Evolutionary conservation across 208 protist genomes (phyloP).

Genomic region (Vickermania ingenoplastis): DNA sequence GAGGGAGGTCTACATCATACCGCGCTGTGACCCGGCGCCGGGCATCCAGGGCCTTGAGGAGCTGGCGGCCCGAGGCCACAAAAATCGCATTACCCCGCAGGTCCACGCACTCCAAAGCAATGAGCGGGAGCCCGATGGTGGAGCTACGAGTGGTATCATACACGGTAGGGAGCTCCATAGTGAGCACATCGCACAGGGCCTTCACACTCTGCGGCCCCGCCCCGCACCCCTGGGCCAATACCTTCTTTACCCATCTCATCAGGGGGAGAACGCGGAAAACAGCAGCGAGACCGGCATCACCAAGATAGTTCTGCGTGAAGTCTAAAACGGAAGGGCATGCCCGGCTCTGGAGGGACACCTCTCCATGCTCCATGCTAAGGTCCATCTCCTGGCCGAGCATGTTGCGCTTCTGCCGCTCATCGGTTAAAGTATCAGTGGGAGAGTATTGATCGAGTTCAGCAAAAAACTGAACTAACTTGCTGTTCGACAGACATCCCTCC

Average conservation of each 20-base stretch:
- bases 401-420: slow-evolving; percentile 1
- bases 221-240: slow-evolving; percentile 38
- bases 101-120: slow-evolving; percentile 22
- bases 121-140: slow-evolving; percentile 3
- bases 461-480: slow-evolving; percentile 41
- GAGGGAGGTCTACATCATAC: not conserved
- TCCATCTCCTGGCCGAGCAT: slow-evolving; percentile 4
- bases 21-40: slow-evolving; percentile 5
- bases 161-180: slow-evolving; percentile 4
- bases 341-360: slow-evolving; percentile 2
- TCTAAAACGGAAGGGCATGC: slow-evolving; percentile 33
- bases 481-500: slow-evolving; percentile 49
- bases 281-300: slow-evolving; percentile 55
- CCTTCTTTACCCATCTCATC: slow-evolving; percentile 44
- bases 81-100: slow-evolving; percentile 33
- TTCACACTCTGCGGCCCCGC: slow-evolving; percentile 19
- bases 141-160: not conserved
- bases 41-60: slow-evolving; percentile 15
- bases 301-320: slow-evolving; percentile 47
- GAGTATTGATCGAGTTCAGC: slow-evolving; percentile 20
- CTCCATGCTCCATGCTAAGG: not conserved
- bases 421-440: slow-evolving; percentile 4
- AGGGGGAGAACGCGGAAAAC: slow-evolving; percentile 48
- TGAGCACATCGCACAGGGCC: slow-evolving; percentile 18
- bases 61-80: slow-evolving; percentile 17